phyloP scores from a whole-genome alignment of 306 rosid species.

The Canavalia ensiformis region DNA sequence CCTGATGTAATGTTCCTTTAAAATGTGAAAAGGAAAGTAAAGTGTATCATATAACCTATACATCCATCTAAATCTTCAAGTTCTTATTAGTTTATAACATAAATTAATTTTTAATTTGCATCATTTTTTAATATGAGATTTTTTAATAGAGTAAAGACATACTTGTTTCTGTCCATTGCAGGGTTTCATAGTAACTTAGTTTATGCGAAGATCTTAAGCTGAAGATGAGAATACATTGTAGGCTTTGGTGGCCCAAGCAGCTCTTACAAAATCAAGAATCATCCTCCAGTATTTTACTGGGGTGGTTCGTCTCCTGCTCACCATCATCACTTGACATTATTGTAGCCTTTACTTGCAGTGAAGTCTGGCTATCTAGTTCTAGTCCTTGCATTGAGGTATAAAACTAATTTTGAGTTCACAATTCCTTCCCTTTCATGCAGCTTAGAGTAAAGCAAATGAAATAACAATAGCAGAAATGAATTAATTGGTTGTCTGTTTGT shows the following conservation, averaged over 20 bases:
- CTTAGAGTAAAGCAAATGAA: constrained; percentile 25
- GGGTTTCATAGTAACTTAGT: constrained; percentile 41
- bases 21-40: background rate
- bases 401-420: constrained; percentile 35
- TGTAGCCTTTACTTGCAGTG: constrained; percentile 72
- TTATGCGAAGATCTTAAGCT: constrained; percentile 49
- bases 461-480: constrained; percentile 11
- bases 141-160: constrained; percentile 29
- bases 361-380: constrained; percentile 56
- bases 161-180: constrained; percentile 41
- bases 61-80: constrained; percentile 12
- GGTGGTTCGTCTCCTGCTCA: constrained; percentile 83
- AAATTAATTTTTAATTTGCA: constrained; percentile 12
- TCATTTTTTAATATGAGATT: background rate
- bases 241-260: constrained; percentile 97
- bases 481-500: constrained; percentile 25
- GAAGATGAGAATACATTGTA: constrained; percentile 67
- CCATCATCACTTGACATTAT: constrained; percentile 74
- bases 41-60: background rate
- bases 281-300: constrained; percentile 67
- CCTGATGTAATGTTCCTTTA: background rate
- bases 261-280: constrained; percentile 60
- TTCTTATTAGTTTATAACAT: constrained; percentile 18
- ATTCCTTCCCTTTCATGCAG: constrained; percentile 13
- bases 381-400: constrained; percentile 67